These are phyloP conservation scores for Neonectria faginata DNA, from an alignment of 2,329 filamentous ascomycete genomes.

Conservation along the genomic window DNA sequence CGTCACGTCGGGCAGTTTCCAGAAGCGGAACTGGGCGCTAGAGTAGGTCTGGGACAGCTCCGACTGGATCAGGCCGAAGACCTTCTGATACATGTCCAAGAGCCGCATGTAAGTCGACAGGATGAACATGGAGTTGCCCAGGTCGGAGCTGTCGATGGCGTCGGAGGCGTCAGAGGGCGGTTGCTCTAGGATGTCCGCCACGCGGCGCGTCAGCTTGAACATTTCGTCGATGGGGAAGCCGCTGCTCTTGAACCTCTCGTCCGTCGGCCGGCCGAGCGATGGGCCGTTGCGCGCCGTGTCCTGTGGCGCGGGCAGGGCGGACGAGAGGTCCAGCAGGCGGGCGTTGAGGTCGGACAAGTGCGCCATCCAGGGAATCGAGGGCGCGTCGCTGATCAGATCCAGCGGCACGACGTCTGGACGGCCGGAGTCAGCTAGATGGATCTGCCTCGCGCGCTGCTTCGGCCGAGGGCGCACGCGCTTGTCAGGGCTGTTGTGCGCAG, in stretches of 20 bases:
- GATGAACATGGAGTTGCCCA: conserved; percentile 54
- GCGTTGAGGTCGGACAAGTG: conserved; percentile 54
- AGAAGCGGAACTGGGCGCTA: conserved; percentile 49
- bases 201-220: conserved; percentile 54
- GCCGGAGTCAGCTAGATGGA: conserved; percentile 46
- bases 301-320: conserved; percentile 47
- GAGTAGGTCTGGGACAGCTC: conserved; percentile 48
- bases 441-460: conserved; percentile 49
- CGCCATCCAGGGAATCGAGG: conserved; percentile 53
- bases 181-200: conserved; percentile 52
- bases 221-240: conserved; percentile 56
- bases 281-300: conserved; percentile 39
- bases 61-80: conserved; percentile 52
- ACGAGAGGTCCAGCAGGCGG: conserved; percentile 53
- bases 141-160: conserved; percentile 48
- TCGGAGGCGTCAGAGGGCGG: conserved; percentile 28
- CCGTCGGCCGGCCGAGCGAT: conserved; percentile 33
- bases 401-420: conserved; percentile 31
- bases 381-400: conserved; percentile 33
- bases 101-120: conserved; percentile 55
- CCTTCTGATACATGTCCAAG: conserved; percentile 55
- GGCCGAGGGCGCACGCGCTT: conserved; percentile 42
- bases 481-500: conserved; percentile 42
- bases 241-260: conserved; percentile 40
- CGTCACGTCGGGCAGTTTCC: conserved; percentile 56